Conservation (phyloP, 2,329 filamentous ascomycete species). For the Hypoxylon sp. region DNA sequence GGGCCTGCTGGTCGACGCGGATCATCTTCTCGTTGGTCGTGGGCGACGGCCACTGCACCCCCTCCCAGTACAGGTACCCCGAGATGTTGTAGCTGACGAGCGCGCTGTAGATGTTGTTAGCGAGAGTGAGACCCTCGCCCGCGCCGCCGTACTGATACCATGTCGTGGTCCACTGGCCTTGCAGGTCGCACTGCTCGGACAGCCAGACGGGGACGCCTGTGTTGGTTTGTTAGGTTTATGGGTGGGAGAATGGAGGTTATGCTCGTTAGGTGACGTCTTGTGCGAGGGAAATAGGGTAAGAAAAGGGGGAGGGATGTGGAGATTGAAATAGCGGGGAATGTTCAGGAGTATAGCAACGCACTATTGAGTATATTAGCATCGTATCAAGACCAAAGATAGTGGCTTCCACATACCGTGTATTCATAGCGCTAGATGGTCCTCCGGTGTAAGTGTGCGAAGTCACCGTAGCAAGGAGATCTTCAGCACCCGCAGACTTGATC, state of each 20-base stretch:
- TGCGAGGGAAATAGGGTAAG: not conserved
- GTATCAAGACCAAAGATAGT: not conserved
- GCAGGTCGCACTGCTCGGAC: slow-evolving; percentile 60
- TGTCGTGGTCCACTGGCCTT: slow-evolving; percentile 56
- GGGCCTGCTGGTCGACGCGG: slow-evolving; percentile 58
- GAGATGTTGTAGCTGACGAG: slow-evolving; percentile 61
- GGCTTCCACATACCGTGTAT: slow-evolving; percentile 37
- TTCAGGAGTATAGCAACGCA: slow-evolving; percentile 12
- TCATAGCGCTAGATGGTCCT: slow-evolving; percentile 49
- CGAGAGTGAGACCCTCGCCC: slow-evolving; percentile 67
- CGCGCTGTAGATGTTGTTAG: slow-evolving; percentile 63
- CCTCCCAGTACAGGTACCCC: slow-evolving; percentile 67
- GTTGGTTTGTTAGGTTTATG: slow-evolving; percentile 6
- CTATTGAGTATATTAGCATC: slow-evolving; percentile 24
- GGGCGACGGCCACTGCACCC: slow-evolving; percentile 48
- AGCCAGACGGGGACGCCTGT: slow-evolving; percentile 59
- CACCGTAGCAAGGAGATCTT: slow-evolving; percentile 52
- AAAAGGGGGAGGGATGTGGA: not conserved
- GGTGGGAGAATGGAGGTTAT: not conserved
- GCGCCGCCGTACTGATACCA: slow-evolving; percentile 61
- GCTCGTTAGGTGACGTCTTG: too few species aligned
- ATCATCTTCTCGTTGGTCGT: slow-evolving; percentile 58
- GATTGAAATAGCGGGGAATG: too few species aligned
- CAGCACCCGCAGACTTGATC: slow-evolving; percentile 51
- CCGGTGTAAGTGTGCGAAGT: slow-evolving; percentile 58